These are phyloP conservation scores for Boletus vermiculosoides DNA, from an alignment of 768 basidiomycete genomes.

Conservation along the genomic window DNA sequence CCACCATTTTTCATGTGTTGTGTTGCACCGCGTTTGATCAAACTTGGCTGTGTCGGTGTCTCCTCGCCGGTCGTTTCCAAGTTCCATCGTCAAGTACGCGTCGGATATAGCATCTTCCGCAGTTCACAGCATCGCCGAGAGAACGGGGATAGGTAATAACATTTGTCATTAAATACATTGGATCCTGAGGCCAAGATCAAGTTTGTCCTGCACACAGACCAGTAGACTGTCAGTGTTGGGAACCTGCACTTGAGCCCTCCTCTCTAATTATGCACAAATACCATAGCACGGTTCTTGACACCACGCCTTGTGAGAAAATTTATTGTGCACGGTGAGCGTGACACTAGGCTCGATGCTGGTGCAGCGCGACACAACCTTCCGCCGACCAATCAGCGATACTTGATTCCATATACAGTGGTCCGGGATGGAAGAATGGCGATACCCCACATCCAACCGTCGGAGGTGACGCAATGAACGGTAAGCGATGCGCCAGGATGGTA, in stretches of 20 bases:
- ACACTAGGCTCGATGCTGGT: background rate
- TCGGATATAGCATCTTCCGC: too few relatives aligned
- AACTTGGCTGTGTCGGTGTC: slow-evolving; percentile 8
- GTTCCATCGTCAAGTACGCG: background rate
- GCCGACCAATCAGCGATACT: background rate
- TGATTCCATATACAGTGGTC: background rate
- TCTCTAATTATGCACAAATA: background rate
- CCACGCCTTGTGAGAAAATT: background rate
- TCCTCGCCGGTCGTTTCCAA: background rate
- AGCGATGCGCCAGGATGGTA: background rate
- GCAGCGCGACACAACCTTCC: background rate
- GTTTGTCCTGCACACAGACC: background rate
- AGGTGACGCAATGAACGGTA: background rate
- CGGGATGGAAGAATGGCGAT: background rate
- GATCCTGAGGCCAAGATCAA: background rate
- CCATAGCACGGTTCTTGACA: background rate
- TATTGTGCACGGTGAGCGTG: background rate
- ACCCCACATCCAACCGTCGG: background rate
- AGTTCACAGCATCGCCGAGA: background rate
- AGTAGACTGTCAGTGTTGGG: too few relatives aligned
- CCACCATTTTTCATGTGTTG: background rate
- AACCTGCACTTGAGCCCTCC: too few relatives aligned
- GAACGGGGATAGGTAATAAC: background rate
- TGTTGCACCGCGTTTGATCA: slow-evolving; percentile 13
- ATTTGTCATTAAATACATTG: too few relatives aligned